phyloP scores from a whole-genome alignment of 805 yeast species.

The Kazachstania taianensis region DNA sequence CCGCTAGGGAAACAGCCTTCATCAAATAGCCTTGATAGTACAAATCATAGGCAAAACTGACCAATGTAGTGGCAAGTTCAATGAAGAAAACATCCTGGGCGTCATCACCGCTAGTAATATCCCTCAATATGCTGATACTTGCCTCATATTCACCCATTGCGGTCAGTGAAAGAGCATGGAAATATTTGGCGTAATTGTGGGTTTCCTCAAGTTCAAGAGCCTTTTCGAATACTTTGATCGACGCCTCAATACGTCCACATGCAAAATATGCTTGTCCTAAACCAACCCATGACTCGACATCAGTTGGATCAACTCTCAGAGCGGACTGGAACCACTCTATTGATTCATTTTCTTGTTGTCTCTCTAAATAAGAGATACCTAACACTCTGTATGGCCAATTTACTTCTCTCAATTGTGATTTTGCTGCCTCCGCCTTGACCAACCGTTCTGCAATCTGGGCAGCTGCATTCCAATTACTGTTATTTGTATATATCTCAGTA shows the following conservation, averaged over 20 bases:
- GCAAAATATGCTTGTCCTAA: slow-evolving; percentile 90
- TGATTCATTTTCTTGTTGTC: slow-evolving; percentile 64
- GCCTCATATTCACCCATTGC: slow-evolving; percentile 56
- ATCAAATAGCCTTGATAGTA: slow-evolving; percentile 54
- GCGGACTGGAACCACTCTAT: slow-evolving; percentile 86
- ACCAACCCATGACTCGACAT: slow-evolving; percentile 82
- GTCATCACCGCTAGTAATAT: slow-evolving; percentile 35
- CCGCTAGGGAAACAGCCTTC: slow-evolving; percentile 44
- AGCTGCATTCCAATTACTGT: slow-evolving; percentile 76
- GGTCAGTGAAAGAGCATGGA: slow-evolving; percentile 56
- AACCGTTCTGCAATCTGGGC: slow-evolving; percentile 61
- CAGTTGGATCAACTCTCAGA: slow-evolving; percentile 54
- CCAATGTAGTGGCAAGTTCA: slow-evolving; percentile 47
- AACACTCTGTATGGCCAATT: slow-evolving; percentile 87
- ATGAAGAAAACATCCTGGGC: slow-evolving; percentile 41
- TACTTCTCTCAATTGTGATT: slow-evolving; percentile 35
- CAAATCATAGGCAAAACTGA: slow-evolving; percentile 44
- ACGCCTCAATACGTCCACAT: slow-evolving; percentile 81
- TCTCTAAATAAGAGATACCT: slow-evolving; percentile 68
- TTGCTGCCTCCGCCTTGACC: slow-evolving; percentile 51
- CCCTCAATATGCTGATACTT: slow-evolving; percentile 41
- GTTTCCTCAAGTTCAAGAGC: slow-evolving; percentile 45
- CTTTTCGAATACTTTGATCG: slow-evolving; percentile 66
- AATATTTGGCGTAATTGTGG: slow-evolving; percentile 54
- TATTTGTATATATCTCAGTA: slow-evolving; percentile 56